Base-by-base conservation (phyloP, 2,329 filamentous ascomycete species). In the Metarhizium brunneum region DNA sequence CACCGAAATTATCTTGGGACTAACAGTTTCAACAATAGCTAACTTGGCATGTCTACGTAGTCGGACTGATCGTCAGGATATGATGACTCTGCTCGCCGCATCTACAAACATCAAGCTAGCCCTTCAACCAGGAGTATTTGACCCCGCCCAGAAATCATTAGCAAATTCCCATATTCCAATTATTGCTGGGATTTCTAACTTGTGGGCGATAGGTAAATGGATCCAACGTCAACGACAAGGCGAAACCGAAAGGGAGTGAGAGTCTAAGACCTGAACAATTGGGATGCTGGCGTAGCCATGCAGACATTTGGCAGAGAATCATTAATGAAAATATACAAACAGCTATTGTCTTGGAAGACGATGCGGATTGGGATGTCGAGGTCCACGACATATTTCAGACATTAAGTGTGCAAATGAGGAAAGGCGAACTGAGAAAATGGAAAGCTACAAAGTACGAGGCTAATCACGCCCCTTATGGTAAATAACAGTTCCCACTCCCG, bases 281-380 rank as follows among this genome's bases (percentile, higher is more conserved):
- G 11, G 53, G 53, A 38, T 54, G 53, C 47, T 54, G 53, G 53
- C 53, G 53, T 16, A 35, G 47, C 29, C 53, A 54, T 38, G 53
- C 47, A 7, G n/a, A 50, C 6, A 6, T 54, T 8, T 54, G 53
- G 53, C 38, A 32, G 47, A 54, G 13, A 14, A 54, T 54, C 4
- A 29, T 54, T 20, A 18, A 29, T 16, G 53, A 54, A 6, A 54
- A 54, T 2, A n/a, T 54, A 6, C 47, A 50, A 32, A 54, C 47
- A 3, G 53, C 53, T 18, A 50, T 54, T 4, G n/a, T 54, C 10
- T n/a, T 54, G n/a, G 53, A 54, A 16, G 53, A 54, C 7, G 53
- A 54, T 16, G 53, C 35, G 10, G 53, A 54, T 13, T 54, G 53
- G 25, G 25, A 25, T 25, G 4, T 25, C 4, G 25, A 25, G 25